Base-by-base conservation (phyloP, 495 filamentous ascomycete genomes). In the Aspergillus cavernicola region DNA sequence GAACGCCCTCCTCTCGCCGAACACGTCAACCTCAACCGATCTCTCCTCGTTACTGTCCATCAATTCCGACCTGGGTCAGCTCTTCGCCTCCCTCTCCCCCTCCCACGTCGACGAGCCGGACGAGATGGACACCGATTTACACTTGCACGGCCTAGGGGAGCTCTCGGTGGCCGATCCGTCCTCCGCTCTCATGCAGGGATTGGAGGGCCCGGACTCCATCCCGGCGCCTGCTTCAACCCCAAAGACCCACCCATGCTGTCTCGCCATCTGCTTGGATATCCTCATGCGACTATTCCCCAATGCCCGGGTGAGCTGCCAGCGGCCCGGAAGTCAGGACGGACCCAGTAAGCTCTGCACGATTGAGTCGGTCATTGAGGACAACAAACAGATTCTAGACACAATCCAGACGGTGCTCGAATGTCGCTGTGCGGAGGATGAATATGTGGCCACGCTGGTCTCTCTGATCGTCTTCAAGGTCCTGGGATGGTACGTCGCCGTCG, bases 391-490 rank as follows among this genome's bases (percentile, higher is more conserved):
- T 15, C 50, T 67, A 20, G 57, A 67, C 33, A 52, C 62, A 1
- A 35, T 66, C 4, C 55, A 49, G 44, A 54, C 12, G 1, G 63
- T 69, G 32, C 51, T 69, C 4, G 36, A 58, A 18, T 69, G 65
- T 38, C 43, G 41, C 26, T 67, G 62, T 44, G 45, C 60, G 0
- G 49, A 65, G 13, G 62, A 65, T 39, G 56, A 50, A 6, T 69
- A 65, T 26, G 43, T 67, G 16, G 50, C 62, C 35, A 41, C 64
- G 13, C 56, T 69, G 1, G 52, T 64, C 19, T 62, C 62, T 0
- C 54, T 66, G n/a, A 59, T 64, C 29, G 41, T 67, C 4, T 61
- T 64, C 48, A 69, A 67, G 55, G 56, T 67, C 0, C 24, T 69
- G 41, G 60, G 52, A 18, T 61, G 57, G 42, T 69, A 67, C 31